Base-by-base conservation (phyloP, 768 basidiomycete species). In the Boletus patriciae region DNA sequence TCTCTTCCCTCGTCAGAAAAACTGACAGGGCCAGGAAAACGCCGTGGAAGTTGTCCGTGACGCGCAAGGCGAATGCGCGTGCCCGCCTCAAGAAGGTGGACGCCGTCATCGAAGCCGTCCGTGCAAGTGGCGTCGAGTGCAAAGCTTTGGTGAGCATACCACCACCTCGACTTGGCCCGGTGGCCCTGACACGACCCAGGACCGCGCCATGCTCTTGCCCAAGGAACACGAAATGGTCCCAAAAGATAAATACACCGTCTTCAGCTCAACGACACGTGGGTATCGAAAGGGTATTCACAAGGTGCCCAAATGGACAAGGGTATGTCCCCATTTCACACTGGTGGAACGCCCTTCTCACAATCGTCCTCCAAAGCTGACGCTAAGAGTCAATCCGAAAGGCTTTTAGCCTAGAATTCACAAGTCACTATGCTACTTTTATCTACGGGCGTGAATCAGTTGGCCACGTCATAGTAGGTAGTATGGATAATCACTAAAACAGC, bases 251-350 rank as follows among this genome's bases (percentile, higher is more conserved):
- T 99, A 98, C 76, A 97, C 95, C 4, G 84, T 90, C 19, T 98
- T 94, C 74, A 84, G 82, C 38, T 78, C 83, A 5, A 84, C 82
- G 40, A 76, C 77, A 1, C 78, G 73, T 55, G 89, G 91, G 7
- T 99, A 96, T 73, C 78, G 96, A 43, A 98, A 98, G 66, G 90
- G 92, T 25, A 93, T 97, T 47, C 95, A 98, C 76, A 95, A 95
- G 67, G 90, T 96, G 27, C 95, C 95, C n/a, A 96, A 97, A 69
- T 98, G 88, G 85, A 97, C 95, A 48, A 81, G 92, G 73, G 94
- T 95, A 62, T 57, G 88, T 76, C 27, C 33, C 6, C 25, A 23
- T 21, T 36, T 43, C 54, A 33, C 34, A 11, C 13, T 45, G 46
- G 27, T 19, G 19, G 41, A 50, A 49, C 4, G 34, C 44, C 16